phyloP scores from a whole-genome alignment of 1,284 basidiomycete genomes.

The Ganoderma lucidum region DNA sequence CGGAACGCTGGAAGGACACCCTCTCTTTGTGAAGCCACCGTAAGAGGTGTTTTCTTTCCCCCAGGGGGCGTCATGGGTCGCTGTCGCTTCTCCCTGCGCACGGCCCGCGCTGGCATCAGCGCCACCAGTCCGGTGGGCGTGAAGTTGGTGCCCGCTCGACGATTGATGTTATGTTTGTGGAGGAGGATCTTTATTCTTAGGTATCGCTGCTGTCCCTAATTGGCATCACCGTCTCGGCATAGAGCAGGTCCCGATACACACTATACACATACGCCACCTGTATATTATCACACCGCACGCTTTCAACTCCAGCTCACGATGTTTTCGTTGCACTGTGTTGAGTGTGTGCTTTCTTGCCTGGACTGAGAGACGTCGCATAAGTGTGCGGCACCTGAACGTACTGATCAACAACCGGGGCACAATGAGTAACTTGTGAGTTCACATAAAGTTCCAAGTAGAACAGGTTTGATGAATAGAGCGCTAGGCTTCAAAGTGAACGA shows the following conservation, averaged over 20 bases:
- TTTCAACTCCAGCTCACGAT: conserved; percentile 30
- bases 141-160: conserved; percentile 7
- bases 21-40: conserved; percentile 33
- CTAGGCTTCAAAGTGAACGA: not conserved
- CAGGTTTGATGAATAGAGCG: no score
- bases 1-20: conserved; percentile 75
- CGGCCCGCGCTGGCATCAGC: not conserved
- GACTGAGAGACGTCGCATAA: not conserved
- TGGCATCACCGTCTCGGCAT: conserved; percentile 25
- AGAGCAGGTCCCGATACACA: conserved; percentile 28
- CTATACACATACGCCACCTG: conserved; percentile 30
- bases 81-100: not conserved
- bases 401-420: no score
- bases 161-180: conserved; percentile 8
- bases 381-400: not conserved
- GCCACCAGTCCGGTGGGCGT: not conserved
- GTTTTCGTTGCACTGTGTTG: not conserved
- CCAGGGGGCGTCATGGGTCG: not conserved
- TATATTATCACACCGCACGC: conserved; percentile 32
- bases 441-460: no score
- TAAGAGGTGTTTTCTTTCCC: not conserved
- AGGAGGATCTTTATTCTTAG: conserved; percentile 15
- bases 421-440: no score
- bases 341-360: not conserved
- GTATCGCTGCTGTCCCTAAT: conserved; percentile 28